Evolutionary conservation across 257 asterid genomes (phyloP), one percentile per base, ranked within the genome.

Genomic region (Nicotiana tabacum): DNA sequence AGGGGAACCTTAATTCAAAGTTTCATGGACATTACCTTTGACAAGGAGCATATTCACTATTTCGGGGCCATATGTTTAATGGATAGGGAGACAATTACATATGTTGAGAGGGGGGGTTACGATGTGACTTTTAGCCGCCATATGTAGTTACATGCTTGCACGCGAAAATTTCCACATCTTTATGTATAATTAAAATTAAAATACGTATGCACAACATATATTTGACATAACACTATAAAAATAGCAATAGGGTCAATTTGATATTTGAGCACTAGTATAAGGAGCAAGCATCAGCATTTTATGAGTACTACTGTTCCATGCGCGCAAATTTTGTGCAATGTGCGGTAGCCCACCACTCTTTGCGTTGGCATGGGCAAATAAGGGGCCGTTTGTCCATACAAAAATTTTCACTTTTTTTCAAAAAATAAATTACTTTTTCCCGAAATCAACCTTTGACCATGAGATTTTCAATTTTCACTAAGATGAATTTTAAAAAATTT

Each of bases 121-220:
- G 30, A 65, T 27, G 37, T 65, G 15, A 76, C 88, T 87, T 89
- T 88, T 29, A 93, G 97, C 96, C 97, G 95, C 91, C 92, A 90
- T 60, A 86, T 88, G 37, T 27, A 27, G 0, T 0, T 43, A 43
- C 48, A 43, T 27, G 69, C 37, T 64, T 64, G 37, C 69, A 65
- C 35, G 70, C 70, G 39, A 43, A 65, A 29, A 21, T 29, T 12
- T 65, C 32, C n/a, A 32, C 6, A 62, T 17, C 13, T 65, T n/a
- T 3, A 12, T 9, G 17, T 27, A 64, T 7, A 24, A 61, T 32
- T 32, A 32, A 32, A 17, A 17, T 32, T 30, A 16, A 90, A 85
- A 87, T 86, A 87, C 85, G 92, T 94, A 91, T 85, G 93, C 92
- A 83, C 81, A 84, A 8, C 30, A 60, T 21, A n/a, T 61, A 10